Conservation (phyloP, 371 early-diverging fungal species). For the Blastocladiella emersonii region DNA sequence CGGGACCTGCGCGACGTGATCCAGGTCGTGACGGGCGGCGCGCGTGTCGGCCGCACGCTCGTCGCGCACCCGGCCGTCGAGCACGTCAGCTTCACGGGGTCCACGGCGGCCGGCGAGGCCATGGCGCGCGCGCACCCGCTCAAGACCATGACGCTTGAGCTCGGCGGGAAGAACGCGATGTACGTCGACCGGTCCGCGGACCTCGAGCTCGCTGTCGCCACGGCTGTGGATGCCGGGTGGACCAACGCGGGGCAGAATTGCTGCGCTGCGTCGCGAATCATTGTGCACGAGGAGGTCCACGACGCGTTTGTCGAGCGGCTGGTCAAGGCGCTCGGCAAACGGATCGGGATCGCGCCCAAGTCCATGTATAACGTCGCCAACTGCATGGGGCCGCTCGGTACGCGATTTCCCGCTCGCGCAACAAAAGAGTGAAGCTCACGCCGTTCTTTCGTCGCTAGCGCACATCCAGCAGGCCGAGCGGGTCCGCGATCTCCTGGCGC, state of each 20-base stretch:
- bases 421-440: too few relatives aligned
- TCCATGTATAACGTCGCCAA: conserved; percentile 20
- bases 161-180: conserved; percentile 82
- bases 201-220: conserved; percentile 56
- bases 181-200: conserved; percentile 77
- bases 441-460: conserved; percentile 28
- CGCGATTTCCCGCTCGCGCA: too few relatives aligned
- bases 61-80: conserved; percentile 30
- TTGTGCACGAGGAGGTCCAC: conserved; percentile 66
- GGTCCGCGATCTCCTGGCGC: conserved; percentile 40
- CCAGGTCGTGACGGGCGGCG: conserved; percentile 53
- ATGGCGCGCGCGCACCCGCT: conserved; percentile 49
- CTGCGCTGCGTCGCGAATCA: conserved; percentile 70
- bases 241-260: conserved; percentile 79
- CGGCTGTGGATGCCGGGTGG: conserved; percentile 52
- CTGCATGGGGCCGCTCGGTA: neutral
- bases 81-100: conserved; percentile 52
- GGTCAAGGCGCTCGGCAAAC: conserved; percentile 35
- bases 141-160: conserved; percentile 65
- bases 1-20: conserved; percentile 42
- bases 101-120: conserved; percentile 49
- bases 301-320: conserved; percentile 50
- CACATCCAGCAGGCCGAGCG: conserved; percentile 59
- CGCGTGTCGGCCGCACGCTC: conserved; percentile 35
- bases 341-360: conserved; percentile 35